A percentile compares a stretch with the other conserved stretches of the same genome.
Evolutionary conservation across 371 early-diverging fungal species (phyloP).

Genomic region (Mitosporidium daphniae): DNA sequence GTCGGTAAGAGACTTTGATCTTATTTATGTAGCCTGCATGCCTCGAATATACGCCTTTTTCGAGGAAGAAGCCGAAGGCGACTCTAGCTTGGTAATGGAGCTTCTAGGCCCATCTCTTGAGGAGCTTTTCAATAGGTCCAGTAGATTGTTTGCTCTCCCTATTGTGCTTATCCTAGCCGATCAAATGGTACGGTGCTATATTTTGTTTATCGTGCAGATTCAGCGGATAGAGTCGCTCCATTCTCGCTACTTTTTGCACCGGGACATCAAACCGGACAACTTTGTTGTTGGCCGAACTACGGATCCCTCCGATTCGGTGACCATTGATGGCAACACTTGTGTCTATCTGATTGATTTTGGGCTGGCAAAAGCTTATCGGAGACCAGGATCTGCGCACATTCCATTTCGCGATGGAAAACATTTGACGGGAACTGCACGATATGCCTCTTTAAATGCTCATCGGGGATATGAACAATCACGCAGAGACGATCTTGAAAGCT

Average conservation of each 20-base stretch:
- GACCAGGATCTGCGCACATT: constrained; percentile 79
- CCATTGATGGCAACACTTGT: constrained; percentile 62
- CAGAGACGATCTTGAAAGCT: constrained; percentile 92
- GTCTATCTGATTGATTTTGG: constrained; percentile 98
- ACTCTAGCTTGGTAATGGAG: constrained; percentile 92
- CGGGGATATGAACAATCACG: constrained; percentile 88
- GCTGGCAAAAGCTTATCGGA: constrained; percentile 83
- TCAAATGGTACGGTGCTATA: constrained; percentile 35
- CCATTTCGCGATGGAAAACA: constrained; percentile 88
- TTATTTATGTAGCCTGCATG: background rate
- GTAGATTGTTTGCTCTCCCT: constrained; percentile 80
- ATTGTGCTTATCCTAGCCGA: constrained; percentile 87
- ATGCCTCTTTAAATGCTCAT: constrained; percentile 94
- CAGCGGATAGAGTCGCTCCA: constrained; percentile 85
- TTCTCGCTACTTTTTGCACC: constrained; percentile 32
- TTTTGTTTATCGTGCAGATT: constrained; percentile 15
- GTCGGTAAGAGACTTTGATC: constrained; percentile 12
- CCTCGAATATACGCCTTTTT: constrained; percentile 71
- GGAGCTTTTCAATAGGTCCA: constrained; percentile 87
- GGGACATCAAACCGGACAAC: constrained; percentile 77
- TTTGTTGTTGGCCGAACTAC: constrained; percentile 87
- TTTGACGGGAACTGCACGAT: constrained; percentile 93
- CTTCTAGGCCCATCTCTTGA: constrained; percentile 89
- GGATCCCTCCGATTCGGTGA: no score
- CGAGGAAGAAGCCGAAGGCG: constrained; percentile 56